These are phyloP conservation scores for Cercospora brassicicola DNA, from an alignment of 2,329 filamentous ascomycete genomes.

Conservation along the genomic window DNA sequence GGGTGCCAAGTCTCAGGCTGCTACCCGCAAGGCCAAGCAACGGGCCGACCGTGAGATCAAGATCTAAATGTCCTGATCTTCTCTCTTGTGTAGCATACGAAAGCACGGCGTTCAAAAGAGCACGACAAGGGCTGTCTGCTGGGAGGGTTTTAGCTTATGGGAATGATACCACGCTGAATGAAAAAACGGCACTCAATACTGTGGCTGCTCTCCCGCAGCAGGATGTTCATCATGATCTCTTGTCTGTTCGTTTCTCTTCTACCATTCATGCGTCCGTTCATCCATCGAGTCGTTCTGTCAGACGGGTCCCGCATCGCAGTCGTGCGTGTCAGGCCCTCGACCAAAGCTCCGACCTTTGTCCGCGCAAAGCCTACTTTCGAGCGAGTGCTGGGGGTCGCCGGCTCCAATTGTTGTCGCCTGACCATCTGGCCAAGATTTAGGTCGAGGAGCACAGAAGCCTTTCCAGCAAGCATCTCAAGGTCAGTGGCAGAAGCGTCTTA, in stretches of 20 bases:
- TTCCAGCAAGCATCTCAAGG: background rate
- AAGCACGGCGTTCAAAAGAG: conserved; percentile 27
- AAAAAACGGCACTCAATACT: conserved; percentile 24
- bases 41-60: conserved; percentile 92
- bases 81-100: conserved; percentile 18
- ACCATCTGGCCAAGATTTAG: too few relatives aligned
- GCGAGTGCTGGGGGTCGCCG: too few relatives aligned
- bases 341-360: background rate
- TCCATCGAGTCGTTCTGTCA: background rate
- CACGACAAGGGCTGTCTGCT: conserved; percentile 27
- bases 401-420: too few relatives aligned
- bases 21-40: conserved; percentile 86
- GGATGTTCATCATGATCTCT: conserved; percentile 16
- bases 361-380: too few relatives aligned
- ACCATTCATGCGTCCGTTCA: background rate
- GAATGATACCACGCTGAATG: conserved; percentile 29
- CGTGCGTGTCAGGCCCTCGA: background rate
- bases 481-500: too few relatives aligned
- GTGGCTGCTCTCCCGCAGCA: conserved; percentile 30
- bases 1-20: conserved; percentile 85
- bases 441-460: background rate
- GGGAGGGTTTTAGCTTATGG: conserved; percentile 23
- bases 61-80: conserved; percentile 64
- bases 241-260: conserved; percentile 13
- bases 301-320: background rate